Evolutionary conservation across 345 rosid species (phyloP).

Genomic region (Moricandia moricandioides): DNA sequence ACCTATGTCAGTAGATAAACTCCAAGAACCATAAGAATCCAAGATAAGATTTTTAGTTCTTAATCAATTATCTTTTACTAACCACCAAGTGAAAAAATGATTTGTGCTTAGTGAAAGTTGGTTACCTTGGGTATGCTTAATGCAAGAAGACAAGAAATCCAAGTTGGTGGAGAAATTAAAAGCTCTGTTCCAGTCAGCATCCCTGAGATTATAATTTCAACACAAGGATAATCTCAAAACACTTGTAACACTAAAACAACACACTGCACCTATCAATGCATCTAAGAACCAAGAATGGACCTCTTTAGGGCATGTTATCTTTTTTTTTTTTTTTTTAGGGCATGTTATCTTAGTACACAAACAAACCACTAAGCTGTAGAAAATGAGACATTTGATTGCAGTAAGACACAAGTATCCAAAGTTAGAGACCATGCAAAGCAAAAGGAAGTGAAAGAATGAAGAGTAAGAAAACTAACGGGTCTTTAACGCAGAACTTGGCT

Average conservation of each 20-base stretch:
- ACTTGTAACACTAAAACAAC: neutral
- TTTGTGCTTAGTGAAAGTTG: neutral
- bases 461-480: conserved; percentile 56
- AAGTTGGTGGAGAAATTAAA: conserved; percentile 74
- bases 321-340: neutral
- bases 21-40: neutral
- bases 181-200: conserved; percentile 78
- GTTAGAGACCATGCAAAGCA: neutral
- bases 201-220: conserved; percentile 49
- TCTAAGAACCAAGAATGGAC: conserved; percentile 3
- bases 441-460: too few relatives aligned
- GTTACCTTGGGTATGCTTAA: conserved; percentile 57
- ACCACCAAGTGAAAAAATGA: too few relatives aligned
- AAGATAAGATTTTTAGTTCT: neutral
- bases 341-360: neutral
- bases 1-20: too few relatives aligned
- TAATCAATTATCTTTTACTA: too few relatives aligned
- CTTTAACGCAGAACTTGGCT: conserved; percentile 67
- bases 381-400: neutral
- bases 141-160: conserved; percentile 69
- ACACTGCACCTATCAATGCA: neutral
- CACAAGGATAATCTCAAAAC: conserved; percentile 2
- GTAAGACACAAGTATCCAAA: neutral
- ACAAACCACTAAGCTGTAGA: neutral
- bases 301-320: neutral